phyloP scores from a whole-genome alignment of 2,329 filamentous ascomycete species.

The Beauveria rudraprayagi region DNA sequence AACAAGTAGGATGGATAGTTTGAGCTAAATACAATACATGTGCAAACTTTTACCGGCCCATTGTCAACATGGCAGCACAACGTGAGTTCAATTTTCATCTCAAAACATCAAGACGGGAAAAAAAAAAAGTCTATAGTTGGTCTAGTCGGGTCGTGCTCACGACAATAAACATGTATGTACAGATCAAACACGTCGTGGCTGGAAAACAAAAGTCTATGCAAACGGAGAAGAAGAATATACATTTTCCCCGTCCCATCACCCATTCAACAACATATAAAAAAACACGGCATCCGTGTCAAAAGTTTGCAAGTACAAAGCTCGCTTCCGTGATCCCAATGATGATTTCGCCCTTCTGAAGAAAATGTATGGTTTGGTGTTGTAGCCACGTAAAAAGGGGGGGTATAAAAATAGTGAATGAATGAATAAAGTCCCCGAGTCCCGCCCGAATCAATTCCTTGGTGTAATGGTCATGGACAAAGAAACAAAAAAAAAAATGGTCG shows the following conservation, averaged over 20 bases:
- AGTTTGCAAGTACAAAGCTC: background rate
- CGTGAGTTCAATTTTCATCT: too few species aligned
- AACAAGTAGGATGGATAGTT: too few species aligned
- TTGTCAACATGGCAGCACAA: too few species aligned
- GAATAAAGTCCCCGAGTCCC: too few species aligned
- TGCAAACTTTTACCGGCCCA: too few species aligned
- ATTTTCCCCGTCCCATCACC: background rate
- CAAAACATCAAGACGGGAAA: background rate
- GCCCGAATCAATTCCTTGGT: background rate
- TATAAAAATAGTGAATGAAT: background rate
- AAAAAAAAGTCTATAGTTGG: background rate
- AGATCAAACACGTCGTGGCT: background rate
- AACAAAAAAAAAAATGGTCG: background rate
- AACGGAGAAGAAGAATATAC: background rate
- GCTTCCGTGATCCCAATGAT: slow-evolving; percentile 1
- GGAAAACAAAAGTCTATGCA: background rate
- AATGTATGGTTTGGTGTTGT: background rate
- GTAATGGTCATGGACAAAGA: background rate
- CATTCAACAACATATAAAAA: background rate
- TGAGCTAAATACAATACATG: too few species aligned
- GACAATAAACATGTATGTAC: background rate
- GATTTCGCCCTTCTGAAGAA: background rate
- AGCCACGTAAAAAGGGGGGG: background rate
- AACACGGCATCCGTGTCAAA: background rate
- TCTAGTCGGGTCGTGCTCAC: background rate